Percentiles rank a stretch among this genome's conserved stretches.
These are phyloP conservation scores for Aureobasidium namibiae DNA, from an alignment of 2,329 filamentous ascomycete genomes.

Conservation along the genomic window DNA sequence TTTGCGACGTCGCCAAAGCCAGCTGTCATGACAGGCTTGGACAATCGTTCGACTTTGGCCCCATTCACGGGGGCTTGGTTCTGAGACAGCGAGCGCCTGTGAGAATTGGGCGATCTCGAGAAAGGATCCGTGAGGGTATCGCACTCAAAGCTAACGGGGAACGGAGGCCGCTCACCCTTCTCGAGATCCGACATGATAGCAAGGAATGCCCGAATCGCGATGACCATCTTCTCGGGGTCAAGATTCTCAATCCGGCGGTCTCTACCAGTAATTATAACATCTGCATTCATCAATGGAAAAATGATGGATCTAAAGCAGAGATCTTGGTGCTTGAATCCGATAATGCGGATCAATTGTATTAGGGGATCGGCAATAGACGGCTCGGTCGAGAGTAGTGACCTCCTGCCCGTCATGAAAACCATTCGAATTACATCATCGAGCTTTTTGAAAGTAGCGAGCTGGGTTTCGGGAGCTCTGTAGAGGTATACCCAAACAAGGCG, in stretches of 20 bases:
- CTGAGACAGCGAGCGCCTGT: slow-evolving; percentile 28
- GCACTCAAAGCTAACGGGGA: slow-evolving; percentile 59
- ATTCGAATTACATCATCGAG: slow-evolving; percentile 84
- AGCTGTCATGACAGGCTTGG: slow-evolving; percentile 51
- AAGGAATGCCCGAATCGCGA: slow-evolving; percentile 89
- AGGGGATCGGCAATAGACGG: slow-evolving; percentile 77
- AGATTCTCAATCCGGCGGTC: slow-evolving; percentile 84
- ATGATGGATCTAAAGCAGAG: slow-evolving; percentile 87
- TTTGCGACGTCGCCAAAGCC: slow-evolving; percentile 66
- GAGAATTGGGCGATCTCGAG: slow-evolving; percentile 26
- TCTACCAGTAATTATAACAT: slow-evolving; percentile 45
- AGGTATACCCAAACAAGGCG: slow-evolving; percentile 91
- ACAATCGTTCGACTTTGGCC: slow-evolving; percentile 56
- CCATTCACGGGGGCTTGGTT: slow-evolving; percentile 27
- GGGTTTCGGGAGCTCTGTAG: slow-evolving; percentile 69
- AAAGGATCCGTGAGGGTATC: slow-evolving; percentile 36
- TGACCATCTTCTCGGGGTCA: slow-evolving; percentile 94
- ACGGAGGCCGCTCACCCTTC: slow-evolving; percentile 74
- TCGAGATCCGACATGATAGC: slow-evolving; percentile 90
- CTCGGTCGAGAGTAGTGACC: slow-evolving; percentile 75
- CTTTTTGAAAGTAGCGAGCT: slow-evolving; percentile 62
- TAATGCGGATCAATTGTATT: slow-evolving; percentile 87
- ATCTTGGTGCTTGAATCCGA: slow-evolving; percentile 88
- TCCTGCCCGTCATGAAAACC: slow-evolving; percentile 71
- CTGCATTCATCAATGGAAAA: slow-evolving; percentile 86